Percentiles rank a stretch among this genome's conserved stretches.
Conservation (phyloP, 2,329 filamentous ascomycete species). For the Talaromyces sp. region DNA sequence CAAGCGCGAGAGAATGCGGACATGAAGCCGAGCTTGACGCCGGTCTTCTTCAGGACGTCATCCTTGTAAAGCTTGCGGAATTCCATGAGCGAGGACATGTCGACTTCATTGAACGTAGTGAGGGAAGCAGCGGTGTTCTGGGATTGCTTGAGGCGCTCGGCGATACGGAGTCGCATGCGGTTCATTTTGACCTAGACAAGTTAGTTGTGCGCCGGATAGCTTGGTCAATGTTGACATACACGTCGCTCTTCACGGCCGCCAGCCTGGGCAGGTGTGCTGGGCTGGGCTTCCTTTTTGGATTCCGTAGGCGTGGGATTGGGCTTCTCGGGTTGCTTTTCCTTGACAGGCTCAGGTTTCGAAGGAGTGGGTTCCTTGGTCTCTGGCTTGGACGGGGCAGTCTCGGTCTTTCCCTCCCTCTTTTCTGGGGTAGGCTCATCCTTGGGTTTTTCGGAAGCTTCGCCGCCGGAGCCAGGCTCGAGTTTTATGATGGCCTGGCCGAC, state of each 20-base stretch:
- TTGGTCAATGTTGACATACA: conserved; percentile 52
- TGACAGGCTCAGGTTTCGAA: conserved; percentile 30
- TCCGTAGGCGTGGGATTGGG: conserved; percentile 18
- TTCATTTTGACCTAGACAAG: conserved; percentile 89
- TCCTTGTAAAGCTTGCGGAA: conserved; percentile 98
- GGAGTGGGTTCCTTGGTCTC: conserved; percentile 26
- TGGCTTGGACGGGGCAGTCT: conserved; percentile 31
- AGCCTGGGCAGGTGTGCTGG: conserved; percentile 39
- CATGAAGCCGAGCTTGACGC: conserved; percentile 99
- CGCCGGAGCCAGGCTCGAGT: conserved; percentile 72
- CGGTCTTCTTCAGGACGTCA: conserved; percentile 89
- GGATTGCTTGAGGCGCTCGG: conserved; percentile 96
- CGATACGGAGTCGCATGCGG: conserved; percentile 95
- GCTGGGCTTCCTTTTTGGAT: conserved; percentile 31
- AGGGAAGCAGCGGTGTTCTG: conserved; percentile 97
- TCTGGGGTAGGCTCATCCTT: conserved; percentile 56
- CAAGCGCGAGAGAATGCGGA: conserved; percentile 90
- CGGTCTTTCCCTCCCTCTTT: conserved; percentile 26
- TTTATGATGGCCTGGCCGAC: conserved; percentile 90
- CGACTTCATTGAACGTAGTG: conserved; percentile 98
- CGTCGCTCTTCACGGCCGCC: conserved; percentile 83
- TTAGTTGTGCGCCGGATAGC: conserved; percentile 8
- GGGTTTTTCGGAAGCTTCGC: conserved; percentile 53
- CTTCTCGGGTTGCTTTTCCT: conserved; percentile 24
- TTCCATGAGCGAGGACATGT: conserved; percentile 97